These are phyloP conservation scores for Chlamydomonas reinhardtii DNA, from an alignment of 163 green algal species.

Conservation along the genomic window DNA sequence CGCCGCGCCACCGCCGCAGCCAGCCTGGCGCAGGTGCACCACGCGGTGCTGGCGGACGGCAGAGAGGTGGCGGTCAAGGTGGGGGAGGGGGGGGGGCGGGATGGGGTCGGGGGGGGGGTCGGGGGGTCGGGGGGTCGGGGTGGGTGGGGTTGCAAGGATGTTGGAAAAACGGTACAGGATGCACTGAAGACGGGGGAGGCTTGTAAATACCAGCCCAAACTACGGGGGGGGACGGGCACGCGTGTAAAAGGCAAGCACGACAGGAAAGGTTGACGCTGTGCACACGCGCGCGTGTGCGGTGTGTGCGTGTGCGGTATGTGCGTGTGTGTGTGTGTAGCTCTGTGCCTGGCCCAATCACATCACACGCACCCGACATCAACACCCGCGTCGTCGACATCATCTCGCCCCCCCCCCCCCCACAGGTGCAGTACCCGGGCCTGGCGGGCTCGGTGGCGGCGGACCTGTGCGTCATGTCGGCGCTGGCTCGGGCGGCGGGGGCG, in stretches of 20 bases:
- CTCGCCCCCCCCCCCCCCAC: not conserved
- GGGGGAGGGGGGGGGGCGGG: not conserved
- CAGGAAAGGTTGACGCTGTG: no score
- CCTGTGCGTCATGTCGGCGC: slow-evolving; percentile 73
- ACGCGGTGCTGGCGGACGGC: slow-evolving; percentile 76
- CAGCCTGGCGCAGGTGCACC: slow-evolving; percentile 90
- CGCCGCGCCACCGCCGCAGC: slow-evolving; percentile 82
- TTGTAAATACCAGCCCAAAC: no score
- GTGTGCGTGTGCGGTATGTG: no score
- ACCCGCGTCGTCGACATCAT: not conserved
- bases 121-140: not conserved
- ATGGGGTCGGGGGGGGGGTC: not conserved
- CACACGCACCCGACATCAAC: no score
- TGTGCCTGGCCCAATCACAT: not conserved
- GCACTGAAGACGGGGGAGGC: no score
- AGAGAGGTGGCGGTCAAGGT: slow-evolving; percentile 92
- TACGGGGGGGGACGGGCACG: no score
- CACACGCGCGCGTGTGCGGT: no score
- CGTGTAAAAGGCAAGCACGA: no score
- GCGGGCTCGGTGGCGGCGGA: slow-evolving; percentile 73
- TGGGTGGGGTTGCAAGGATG: no score
- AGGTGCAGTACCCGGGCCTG: slow-evolving; percentile 88
- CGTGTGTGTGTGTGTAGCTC: not conserved
- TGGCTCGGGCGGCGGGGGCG: slow-evolving; percentile 48
- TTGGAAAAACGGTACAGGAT: no score